phyloP scores from a whole-genome alignment of 495 filamentous ascomycete genomes.

The Podospora australis region DNA sequence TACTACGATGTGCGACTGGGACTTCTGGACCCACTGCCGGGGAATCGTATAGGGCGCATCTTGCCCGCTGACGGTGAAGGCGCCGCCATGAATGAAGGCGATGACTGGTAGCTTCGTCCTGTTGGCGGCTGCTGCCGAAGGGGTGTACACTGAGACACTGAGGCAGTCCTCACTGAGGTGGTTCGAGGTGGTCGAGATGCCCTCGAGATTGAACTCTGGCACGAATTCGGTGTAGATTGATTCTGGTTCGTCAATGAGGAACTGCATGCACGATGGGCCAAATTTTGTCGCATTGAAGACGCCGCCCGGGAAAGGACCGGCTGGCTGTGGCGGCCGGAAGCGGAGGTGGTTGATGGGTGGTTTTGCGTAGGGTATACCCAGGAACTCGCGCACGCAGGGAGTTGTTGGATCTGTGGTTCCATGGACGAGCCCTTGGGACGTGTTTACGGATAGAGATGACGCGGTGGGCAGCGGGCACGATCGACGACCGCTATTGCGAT shows the following conservation, averaged over 20 bases:
- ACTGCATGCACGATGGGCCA: constrained; percentile 20
- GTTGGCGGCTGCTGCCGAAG: background rate
- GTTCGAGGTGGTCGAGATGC: constrained; percentile 11
- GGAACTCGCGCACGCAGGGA: constrained; percentile 33
- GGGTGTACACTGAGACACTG: constrained; percentile 42
- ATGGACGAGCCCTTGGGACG: constrained; percentile 5
- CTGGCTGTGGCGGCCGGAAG: constrained; percentile 30
- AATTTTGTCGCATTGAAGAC: constrained; percentile 11
- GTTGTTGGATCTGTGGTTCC: constrained; percentile 9
- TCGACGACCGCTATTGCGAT: too few species aligned
- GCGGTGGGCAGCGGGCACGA: background rate
- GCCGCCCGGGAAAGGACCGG: constrained; percentile 5
- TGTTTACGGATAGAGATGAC: constrained; percentile 8
- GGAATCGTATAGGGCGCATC: constrained; percentile 23
- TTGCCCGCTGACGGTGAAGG: constrained; percentile 19
- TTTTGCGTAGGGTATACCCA: constrained; percentile 51
- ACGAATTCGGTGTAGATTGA: constrained; percentile 19
- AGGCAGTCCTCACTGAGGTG: constrained; percentile 48
- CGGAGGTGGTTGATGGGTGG: constrained; percentile 43
- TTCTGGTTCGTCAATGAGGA: constrained; percentile 4
- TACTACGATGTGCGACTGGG: constrained; percentile 52
- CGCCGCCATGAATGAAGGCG: constrained; percentile 29
- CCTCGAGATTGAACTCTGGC: constrained; percentile 19
- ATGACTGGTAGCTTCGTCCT: constrained; percentile 25
- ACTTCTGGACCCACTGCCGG: constrained; percentile 37